Conservation (phyloP, 768 basidiomycete species). For the Dacryopinax primogenitus region DNA sequence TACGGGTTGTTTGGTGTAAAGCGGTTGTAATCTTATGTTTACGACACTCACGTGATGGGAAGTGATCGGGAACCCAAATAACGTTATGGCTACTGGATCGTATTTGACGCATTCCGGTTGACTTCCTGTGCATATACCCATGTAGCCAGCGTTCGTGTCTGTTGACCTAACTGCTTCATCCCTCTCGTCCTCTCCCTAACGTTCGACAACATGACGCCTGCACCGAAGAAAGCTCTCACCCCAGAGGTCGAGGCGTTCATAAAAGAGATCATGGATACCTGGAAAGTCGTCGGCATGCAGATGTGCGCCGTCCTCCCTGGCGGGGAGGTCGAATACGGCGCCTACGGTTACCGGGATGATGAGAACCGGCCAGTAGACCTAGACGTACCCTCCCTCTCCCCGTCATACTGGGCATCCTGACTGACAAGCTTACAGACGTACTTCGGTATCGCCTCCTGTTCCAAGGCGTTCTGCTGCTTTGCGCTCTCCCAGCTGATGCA, state of each 20-base stretch:
- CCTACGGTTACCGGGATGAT: conserved; percentile 30
- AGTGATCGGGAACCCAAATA: too few species aligned
- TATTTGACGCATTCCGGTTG: too few species aligned
- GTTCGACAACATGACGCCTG: background rate
- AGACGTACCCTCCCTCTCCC: conserved; percentile 22
- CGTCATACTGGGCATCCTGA: background rate
- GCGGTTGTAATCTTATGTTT: background rate
- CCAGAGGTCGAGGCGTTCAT: conserved; percentile 9
- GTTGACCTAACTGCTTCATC: too few species aligned
- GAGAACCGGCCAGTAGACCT: conserved; percentile 25
- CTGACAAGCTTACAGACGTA: conserved; percentile 25
- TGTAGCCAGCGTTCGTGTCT: too few species aligned
- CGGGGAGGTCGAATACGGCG: conserved; percentile 24
- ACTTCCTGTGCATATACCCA: background rate
- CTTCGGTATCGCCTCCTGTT: conserved; percentile 30
- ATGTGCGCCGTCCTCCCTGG: conserved; percentile 22
- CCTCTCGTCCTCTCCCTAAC: too few species aligned
- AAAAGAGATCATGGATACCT: background rate
- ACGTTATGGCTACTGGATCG: too few species aligned
- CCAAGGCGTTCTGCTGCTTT: conserved; percentile 32
- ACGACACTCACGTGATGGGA: too few species aligned
- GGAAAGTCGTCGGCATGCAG: conserved; percentile 26
- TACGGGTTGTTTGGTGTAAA: background rate
- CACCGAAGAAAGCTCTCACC: background rate
- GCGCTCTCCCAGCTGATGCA: conserved; percentile 35